These are phyloP conservation scores for Teratosphaeria viscida DNA, from an alignment of 2,329 filamentous ascomycete genomes.

Conservation along the genomic window DNA sequence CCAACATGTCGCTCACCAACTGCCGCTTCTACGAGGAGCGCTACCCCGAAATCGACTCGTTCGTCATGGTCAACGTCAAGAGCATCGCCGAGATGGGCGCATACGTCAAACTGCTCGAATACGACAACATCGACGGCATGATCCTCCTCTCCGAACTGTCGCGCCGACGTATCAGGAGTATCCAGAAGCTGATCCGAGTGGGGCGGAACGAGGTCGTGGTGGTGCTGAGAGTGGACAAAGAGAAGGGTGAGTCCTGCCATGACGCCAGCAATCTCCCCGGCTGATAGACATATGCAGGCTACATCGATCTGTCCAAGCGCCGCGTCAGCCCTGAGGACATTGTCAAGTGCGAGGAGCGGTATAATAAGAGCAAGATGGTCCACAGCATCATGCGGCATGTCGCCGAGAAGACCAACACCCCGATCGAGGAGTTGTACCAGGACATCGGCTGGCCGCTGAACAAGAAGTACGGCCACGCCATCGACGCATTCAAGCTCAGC, in stretches of 20 bases:
- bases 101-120: conserved; percentile 98
- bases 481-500: conserved; percentile 97
- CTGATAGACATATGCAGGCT: conserved; percentile 39
- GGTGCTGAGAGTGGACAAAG: conserved; percentile 96
- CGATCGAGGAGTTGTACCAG: conserved; percentile 93
- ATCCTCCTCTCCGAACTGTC: conserved; percentile 96
- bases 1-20: conserved; percentile 86
- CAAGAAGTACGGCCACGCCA: conserved; percentile 91
- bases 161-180: conserved; percentile 93
- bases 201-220: conserved; percentile 98
- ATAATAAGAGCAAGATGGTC: conserved; percentile 99
- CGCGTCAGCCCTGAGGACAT: conserved; percentile 97
- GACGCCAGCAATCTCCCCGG: not conserved
- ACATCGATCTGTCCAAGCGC: conserved; percentile 98
- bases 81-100: conserved; percentile 99
- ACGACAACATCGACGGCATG: conserved; percentile 99
- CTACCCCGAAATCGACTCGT: conserved; percentile 96
- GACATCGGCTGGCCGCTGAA: conserved; percentile 93
- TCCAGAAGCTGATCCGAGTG: conserved; percentile 97
- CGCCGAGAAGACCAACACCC: conserved; percentile 86
- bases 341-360: conserved; percentile 95
- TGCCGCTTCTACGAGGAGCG: conserved; percentile 97
- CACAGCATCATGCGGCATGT: conserved; percentile 99
- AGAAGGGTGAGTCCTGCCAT: conserved; percentile 53
- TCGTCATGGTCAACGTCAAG: conserved; percentile 99